A percentile compares a stretch with the other conserved stretches of the same genome.
Conservation (phyloP, 495 filamentous ascomycete genomes). For the Aspergillus panamensis region DNA sequence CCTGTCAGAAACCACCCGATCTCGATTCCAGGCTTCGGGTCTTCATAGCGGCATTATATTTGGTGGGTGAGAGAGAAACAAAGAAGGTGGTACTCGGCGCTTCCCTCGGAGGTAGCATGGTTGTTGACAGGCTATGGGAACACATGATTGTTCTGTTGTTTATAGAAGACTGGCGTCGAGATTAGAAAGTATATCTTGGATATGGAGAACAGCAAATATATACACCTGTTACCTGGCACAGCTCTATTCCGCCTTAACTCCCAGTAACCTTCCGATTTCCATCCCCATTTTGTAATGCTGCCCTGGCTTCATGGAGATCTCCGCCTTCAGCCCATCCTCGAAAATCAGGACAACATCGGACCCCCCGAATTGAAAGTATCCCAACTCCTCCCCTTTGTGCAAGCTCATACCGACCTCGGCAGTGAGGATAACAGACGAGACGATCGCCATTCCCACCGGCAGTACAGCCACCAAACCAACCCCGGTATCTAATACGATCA, state of each 20-base stretch:
- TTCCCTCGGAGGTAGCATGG: too few species aligned
- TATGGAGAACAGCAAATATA: too few species aligned
- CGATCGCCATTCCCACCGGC: conserved; percentile 41
- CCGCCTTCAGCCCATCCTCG: conserved; percentile 6
- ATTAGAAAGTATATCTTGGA: too few species aligned
- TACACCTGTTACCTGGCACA: too few species aligned
- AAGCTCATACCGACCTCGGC: conserved; percentile 26
- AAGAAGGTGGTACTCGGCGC: too few species aligned
- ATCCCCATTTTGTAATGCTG: conserved; percentile 6
- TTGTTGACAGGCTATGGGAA: too few species aligned
- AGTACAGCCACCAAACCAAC: conserved; percentile 34
- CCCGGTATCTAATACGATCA: conserved; percentile 8
- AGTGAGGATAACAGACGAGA: conserved; percentile 37
- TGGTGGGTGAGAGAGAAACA: too few species aligned
- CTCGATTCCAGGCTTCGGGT: too few species aligned
- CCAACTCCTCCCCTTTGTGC: conserved; percentile 37
- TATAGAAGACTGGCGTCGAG: too few species aligned
- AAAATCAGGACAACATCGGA: conserved; percentile 40
- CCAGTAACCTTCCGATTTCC: conserved; percentile 3
- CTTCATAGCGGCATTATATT: too few species aligned
- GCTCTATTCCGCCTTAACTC: neutral
- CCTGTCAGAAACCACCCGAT: too few species aligned
- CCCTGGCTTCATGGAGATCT: neutral
- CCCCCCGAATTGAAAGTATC: conserved; percentile 43
- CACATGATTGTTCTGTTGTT: too few species aligned